Base-by-base conservation (phyloP, 352 stramenopile genomes). In the Pythium aquatile region DNA sequence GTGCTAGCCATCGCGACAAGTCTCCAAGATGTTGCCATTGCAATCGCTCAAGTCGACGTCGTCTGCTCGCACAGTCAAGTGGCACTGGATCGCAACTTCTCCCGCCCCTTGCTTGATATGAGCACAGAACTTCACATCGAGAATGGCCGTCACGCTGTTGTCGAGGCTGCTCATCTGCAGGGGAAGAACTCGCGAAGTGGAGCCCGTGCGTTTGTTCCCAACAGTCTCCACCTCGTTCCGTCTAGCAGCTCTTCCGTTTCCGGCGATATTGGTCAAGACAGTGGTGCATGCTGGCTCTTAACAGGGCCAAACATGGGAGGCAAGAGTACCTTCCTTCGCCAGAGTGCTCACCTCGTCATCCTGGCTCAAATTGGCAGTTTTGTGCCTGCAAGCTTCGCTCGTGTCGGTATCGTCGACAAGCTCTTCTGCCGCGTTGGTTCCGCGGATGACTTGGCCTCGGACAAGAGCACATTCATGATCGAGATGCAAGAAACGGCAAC, bases 241-340 rank as follows among this genome's bases (percentile, higher is more conserved):
- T 46, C 59, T 16, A 30, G n/a, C 29, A 11, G 46, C 7, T 20
- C n/a, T 40, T 26, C 26, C 17, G 3, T 51, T 5, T 35, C 32
- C n/a, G 33, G 30, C 1, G 20, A 47, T 14, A 11, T 5, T 6
- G 11, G 16, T 14, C 40, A 58, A 28, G 11, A 48, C 6, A 51
- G 3, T 28, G 77, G 71, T 0, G 76, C 75, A 9, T 91, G 81
- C 60, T 94, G 85, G 84, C 63, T 96, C 32, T 65, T 96, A n/a
- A 96, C 87, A 1, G 88, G 88, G 1, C 87, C 87, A 1, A 97
- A 97, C 54, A 95, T 96, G 87, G 88, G 87, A 14, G 88, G 88
- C 11, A 97, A 97, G 61, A 91, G 76, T 65, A 97, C 88, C 0
- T 94, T 93, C 40, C 65, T 96, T 16, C 82, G 87, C 1, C 84